Base-by-base conservation (phyloP, 1,139 yeast genomes). In the Blastobotrys ciferrii region DNA sequence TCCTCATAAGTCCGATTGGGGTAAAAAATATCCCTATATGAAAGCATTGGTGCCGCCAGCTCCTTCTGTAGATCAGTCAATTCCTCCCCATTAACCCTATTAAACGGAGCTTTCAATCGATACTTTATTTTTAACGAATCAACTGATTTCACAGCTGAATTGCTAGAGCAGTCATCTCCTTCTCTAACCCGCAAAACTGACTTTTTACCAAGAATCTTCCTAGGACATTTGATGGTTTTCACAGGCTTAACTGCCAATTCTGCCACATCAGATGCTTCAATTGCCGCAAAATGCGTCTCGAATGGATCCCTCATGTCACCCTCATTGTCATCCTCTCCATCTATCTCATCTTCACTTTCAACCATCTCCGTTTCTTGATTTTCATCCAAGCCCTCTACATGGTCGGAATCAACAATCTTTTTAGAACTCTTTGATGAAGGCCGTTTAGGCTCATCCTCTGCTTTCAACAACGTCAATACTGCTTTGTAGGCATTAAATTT, bases 11-110 rank as follows among this genome's bases (percentile, higher is more conserved):
- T 69, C 39, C 78, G 74, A 57, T 80, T 80, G 37, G 95, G 87
- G 57, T 75, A 80, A 15, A 80, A 70, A 4, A 91, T 65, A 63
- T 92, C 97, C 56, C 78, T 78, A 66, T 92, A 91, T 48, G 78
- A 77, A 54, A 87, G 73, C 67, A 92, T 74, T 0, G 91, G 82
- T 32, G 80, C 79, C 6, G 84, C 71, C 1, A 81, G 54, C 33
- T 69, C 65, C 39, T 63, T 59, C 47, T 77, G 81, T 2, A 73
- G 51, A 2, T 64, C 60, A 1, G 78, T 60, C 30, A 75, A 60
- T 11, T 43, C 48, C 4, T 20, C 35, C 13, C 56, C 56, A 38
- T 61, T 62, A 12, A 45, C 43, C 7, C 50, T 42, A 2, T 43
- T 45, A 42, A 64, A 65, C 6, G 69, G 62, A 0, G 58, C 57